These are phyloP conservation scores for Myriosclerotinia curreyana DNA, from an alignment of 2,329 filamentous ascomycete genomes.

Conservation along the genomic window DNA sequence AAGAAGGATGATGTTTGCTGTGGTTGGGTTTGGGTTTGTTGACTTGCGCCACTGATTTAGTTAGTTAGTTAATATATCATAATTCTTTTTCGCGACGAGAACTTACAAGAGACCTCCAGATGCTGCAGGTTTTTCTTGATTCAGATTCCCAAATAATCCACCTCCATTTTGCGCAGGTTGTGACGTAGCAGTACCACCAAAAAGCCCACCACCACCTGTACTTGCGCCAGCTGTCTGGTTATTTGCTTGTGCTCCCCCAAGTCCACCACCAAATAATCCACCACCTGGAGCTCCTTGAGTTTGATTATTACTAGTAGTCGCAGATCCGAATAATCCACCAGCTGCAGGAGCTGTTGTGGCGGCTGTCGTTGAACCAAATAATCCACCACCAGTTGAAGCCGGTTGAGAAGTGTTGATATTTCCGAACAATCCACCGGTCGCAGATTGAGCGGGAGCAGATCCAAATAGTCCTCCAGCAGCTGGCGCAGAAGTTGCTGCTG, in stretches of 20 bases:
- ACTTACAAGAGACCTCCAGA: constrained; percentile 37
- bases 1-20: constrained; percentile 31
- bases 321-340: constrained; percentile 37
- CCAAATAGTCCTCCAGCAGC: constrained; percentile 30
- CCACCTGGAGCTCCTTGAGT: constrained; percentile 28
- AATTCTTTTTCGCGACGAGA: neutral
- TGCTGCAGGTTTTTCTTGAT: constrained; percentile 35
- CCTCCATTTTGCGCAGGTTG: constrained; percentile 35
- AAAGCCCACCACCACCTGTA: constrained; percentile 35
- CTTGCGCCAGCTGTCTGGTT: constrained; percentile 29
- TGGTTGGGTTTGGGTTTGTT: constrained; percentile 33
- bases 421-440: constrained; percentile 38
- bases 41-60: constrained; percentile 24
- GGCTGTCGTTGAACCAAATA: constrained; percentile 36
- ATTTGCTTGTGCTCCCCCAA: constrained; percentile 28
- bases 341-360: constrained; percentile 28
- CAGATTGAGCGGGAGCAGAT: constrained; percentile 26
- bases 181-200: constrained; percentile 33
- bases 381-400: constrained; percentile 28
- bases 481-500: constrained; percentile 22
- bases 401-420: constrained; percentile 27
- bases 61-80: constrained; percentile 12
- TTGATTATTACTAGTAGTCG: constrained; percentile 22
- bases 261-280: constrained; percentile 39
- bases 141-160: constrained; percentile 35